Percentiles rank a stretch among this genome's conserved stretches.
phyloP scores from a whole-genome alignment of 495 filamentous ascomycete species.

The Penicillium soppii region DNA sequence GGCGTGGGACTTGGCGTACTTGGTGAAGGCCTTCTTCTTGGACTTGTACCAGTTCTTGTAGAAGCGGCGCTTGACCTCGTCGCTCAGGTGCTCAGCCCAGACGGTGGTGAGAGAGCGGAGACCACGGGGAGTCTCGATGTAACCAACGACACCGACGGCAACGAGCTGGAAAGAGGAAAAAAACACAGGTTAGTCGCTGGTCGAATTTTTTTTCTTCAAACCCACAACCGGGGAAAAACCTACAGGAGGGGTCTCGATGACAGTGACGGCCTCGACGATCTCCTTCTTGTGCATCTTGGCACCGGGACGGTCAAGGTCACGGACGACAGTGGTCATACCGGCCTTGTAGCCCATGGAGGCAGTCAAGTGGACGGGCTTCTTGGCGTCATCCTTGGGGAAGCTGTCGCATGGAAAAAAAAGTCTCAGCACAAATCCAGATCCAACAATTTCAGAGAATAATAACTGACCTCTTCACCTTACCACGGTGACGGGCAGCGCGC shows the following conservation, averaged over 20 bases:
- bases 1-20: slow-evolving; percentile 99
- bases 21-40: slow-evolving; percentile 99
- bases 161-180: slow-evolving; percentile 69
- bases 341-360: slow-evolving; percentile 99
- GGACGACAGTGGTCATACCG: slow-evolving; percentile 99
- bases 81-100: slow-evolving; percentile 98
- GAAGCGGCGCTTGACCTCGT: slow-evolving; percentile 99
- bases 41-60: slow-evolving; percentile 99
- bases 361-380: slow-evolving; percentile 98
- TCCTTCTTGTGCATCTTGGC: slow-evolving; percentile 99
- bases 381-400: slow-evolving; percentile 99
- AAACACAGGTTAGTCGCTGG: background rate
- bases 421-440: slow-evolving; percentile 34
- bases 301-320: slow-evolving; percentile 98
- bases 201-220: background rate
- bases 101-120: slow-evolving; percentile 98
- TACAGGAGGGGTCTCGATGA: slow-evolving; percentile 99
- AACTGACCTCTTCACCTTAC: slow-evolving; percentile 95
- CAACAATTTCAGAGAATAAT: slow-evolving; percentile 7
- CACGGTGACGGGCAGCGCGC: slow-evolving; percentile 92
- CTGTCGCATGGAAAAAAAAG: slow-evolving; percentile 49
- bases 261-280: slow-evolving; percentile 97
- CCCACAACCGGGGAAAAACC: slow-evolving; percentile 33
- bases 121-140: slow-evolving; percentile 99
- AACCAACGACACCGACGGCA: slow-evolving; percentile 98